phyloP scores from a whole-genome alignment of 2,329 filamentous ascomycete species.

The Bipolaris oryzae region DNA sequence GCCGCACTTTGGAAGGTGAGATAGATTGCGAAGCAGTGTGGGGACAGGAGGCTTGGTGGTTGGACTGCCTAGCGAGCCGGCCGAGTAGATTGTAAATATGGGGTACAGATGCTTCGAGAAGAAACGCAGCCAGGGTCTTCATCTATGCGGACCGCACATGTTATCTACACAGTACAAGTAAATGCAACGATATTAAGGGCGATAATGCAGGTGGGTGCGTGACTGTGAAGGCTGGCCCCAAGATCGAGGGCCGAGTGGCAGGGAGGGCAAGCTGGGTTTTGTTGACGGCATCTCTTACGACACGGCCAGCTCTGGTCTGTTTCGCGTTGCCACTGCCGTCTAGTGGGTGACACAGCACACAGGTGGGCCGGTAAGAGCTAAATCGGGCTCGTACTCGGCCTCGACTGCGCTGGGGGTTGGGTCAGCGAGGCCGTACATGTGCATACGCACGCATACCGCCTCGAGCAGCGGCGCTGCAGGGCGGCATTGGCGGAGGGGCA shows the following conservation, averaged over 20 bases:
- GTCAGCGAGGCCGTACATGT: not conserved
- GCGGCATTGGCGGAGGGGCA: constrained; percentile 3
- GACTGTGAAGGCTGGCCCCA: constrained; percentile 20
- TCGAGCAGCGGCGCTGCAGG: not conserved
- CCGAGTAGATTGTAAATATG: constrained; percentile 43
- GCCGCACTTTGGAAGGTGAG: constrained; percentile 24
- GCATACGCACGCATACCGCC: not conserved
- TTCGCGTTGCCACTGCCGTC: constrained; percentile 38
- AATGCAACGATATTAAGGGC: constrained; percentile 28
- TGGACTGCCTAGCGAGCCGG: constrained; percentile 26
- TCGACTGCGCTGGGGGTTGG: constrained; percentile 21
- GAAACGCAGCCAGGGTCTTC: constrained; percentile 20
- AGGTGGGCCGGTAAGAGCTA: constrained; percentile 29
- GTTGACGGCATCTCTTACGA: constrained; percentile 40
- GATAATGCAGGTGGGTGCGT: constrained; percentile 24
- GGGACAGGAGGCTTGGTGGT: constrained; percentile 35
- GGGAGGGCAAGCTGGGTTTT: constrained; percentile 28
- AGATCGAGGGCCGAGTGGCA: constrained; percentile 19
- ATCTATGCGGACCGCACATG: constrained; percentile 12
- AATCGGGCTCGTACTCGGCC: constrained; percentile 18
- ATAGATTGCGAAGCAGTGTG: constrained; percentile 40
- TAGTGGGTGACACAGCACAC: constrained; percentile 32
- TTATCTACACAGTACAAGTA: too few relatives aligned
- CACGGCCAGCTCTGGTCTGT: constrained; percentile 29
- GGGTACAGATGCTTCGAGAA: constrained; percentile 43